Evolutionary conservation across 441 rosid genomes (phyloP).

Genomic region (Jatropha podagrica): DNA sequence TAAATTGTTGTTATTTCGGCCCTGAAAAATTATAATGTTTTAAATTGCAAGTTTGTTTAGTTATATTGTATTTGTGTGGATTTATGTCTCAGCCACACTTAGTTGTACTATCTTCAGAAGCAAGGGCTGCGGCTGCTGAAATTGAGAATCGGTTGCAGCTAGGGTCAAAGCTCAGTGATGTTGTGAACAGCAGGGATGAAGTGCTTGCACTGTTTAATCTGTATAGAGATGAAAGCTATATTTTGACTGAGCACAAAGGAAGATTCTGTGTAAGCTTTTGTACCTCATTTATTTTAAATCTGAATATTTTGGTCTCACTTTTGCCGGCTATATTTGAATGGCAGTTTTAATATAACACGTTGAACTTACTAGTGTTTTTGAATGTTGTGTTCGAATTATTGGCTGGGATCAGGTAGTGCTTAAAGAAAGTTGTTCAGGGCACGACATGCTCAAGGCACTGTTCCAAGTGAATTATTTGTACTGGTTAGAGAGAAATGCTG

Average conservation of each 20-base stretch:
- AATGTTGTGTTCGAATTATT: conserved; percentile 14
- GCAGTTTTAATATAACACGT: background rate
- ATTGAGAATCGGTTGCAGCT: conserved; percentile 67
- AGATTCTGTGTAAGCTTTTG: conserved; percentile 62
- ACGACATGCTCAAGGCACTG: conserved; percentile 91
- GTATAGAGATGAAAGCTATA: conserved; percentile 75
- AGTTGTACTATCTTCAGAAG: conserved; percentile 54
- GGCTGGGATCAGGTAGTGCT: conserved; percentile 68
- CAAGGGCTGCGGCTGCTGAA: conserved; percentile 64
- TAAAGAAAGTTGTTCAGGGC: conserved; percentile 68
- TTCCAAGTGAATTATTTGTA: conserved; percentile 88
- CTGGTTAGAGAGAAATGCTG: conserved; percentile 95
- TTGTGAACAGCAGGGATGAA: conserved; percentile 70
- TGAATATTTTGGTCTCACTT: background rate
- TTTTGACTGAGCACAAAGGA: conserved; percentile 69
- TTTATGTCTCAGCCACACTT: conserved; percentile 40
- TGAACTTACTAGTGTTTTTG: background rate
- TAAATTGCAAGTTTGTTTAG: conserved; percentile 7
- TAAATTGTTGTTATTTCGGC: background rate
- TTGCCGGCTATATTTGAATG: background rate
- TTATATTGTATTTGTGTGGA: conserved; percentile 2
- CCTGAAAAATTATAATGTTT: background rate
- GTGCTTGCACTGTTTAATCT: conserved; percentile 62
- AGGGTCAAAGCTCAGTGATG: conserved; percentile 81
- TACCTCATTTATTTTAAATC: background rate